These are phyloP conservation scores for Globisporangium ultimum DNA, from an alignment of 352 stramenopile genomes.

Conservation along the genomic window DNA sequence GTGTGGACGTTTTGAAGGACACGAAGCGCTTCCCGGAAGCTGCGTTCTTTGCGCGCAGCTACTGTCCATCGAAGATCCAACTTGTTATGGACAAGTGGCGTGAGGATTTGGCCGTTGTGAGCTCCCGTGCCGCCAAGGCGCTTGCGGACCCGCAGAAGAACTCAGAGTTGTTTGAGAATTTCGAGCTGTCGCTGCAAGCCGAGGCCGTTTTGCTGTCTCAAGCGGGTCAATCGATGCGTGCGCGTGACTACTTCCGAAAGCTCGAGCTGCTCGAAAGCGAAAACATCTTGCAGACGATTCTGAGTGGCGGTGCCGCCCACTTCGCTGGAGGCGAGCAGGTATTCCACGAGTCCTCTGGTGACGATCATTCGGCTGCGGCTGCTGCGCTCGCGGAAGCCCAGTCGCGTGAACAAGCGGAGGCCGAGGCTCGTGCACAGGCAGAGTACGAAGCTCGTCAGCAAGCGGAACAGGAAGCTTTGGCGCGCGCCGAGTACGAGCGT, in stretches of 20 bases:
- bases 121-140: conserved; percentile 91
- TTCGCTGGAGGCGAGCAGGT: conserved; percentile 9
- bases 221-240: conserved; percentile 38
- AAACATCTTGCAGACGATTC: conserved; percentile 48
- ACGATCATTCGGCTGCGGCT: conserved; percentile 11
- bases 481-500: conserved; percentile 20
- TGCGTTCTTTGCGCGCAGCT: conserved; percentile 98
- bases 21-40: conserved; percentile 96
- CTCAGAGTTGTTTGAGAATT: conserved; percentile 94
- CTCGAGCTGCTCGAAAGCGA: conserved; percentile 61
- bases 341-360: not conserved
- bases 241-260: conserved; percentile 75
- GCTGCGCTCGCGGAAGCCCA: conserved; percentile 10
- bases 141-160: conserved; percentile 92
- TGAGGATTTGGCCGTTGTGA: conserved; percentile 86
- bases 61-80: conserved; percentile 94
- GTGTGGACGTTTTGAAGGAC: conserved; percentile 93
- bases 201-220: conserved; percentile 89
- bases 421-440: conserved; percentile 9
- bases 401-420: conserved; percentile 18
- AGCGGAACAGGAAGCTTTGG: conserved; percentile 21
- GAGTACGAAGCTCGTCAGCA: conserved; percentile 20
- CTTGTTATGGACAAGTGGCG: conserved; percentile 97
- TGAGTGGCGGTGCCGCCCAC: conserved; percentile 11
- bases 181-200: conserved; percentile 92